These are phyloP conservation scores for Rhizophora apiculata DNA, from an alignment of 345 rosid species.

Conservation along the genomic window DNA sequence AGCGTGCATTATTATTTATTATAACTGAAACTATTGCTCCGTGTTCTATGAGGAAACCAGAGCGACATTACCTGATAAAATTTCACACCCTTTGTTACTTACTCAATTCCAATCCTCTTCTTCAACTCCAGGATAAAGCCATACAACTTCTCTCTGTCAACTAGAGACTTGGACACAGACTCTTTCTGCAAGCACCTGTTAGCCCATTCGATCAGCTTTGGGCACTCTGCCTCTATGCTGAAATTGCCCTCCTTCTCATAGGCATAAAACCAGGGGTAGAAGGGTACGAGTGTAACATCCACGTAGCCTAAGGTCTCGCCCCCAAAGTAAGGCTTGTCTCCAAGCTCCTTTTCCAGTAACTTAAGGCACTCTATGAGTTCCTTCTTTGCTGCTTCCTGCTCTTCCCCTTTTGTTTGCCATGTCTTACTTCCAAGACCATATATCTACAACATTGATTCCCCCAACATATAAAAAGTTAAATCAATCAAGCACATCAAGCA, in stretches of 20 bases:
- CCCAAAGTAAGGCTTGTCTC: background rate
- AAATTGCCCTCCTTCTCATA: background rate
- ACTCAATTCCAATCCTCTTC: background rate
- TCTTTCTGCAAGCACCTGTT: background rate
- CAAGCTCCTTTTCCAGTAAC: background rate
- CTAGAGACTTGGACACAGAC: background rate
- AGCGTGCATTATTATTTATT: too few relatives aligned
- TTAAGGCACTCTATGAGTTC: background rate
- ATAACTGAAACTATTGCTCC: too few relatives aligned
- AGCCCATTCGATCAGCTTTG: background rate
- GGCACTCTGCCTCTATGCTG: background rate
- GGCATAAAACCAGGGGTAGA: background rate
- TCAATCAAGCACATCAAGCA: too few relatives aligned
- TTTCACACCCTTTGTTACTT: too few relatives aligned
- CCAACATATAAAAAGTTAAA: too few relatives aligned
- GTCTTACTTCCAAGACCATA: background rate
- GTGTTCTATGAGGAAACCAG: too few relatives aligned
- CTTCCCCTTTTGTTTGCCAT: background rate
- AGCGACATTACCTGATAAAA: too few relatives aligned
- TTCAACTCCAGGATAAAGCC: background rate
- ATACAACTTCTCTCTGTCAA: background rate
- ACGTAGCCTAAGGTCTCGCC: background rate
- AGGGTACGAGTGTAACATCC: background rate
- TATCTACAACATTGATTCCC: background rate
- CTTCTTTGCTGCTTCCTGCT: background rate